Conservation (phyloP, 2,329 filamentous ascomycete genomes). For the Pyricularia grisea region DNA sequence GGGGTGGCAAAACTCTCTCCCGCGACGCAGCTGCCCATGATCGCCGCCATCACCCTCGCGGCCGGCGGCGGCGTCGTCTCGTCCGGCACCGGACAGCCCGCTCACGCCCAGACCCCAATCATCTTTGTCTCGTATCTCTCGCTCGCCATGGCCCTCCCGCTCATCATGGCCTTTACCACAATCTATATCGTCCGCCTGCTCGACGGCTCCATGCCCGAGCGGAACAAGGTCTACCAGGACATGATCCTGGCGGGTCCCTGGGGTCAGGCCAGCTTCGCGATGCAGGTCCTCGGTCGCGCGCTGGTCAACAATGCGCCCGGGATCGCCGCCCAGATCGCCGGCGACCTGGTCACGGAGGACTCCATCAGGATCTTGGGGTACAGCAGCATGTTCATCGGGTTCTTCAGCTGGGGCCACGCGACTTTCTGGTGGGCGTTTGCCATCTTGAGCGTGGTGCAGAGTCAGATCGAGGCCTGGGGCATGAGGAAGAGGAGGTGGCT, state of each 20-base stretch:
- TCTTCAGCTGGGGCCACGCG: conserved; percentile 27
- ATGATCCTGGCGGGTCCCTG: conserved; percentile 30
- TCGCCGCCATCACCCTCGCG: conserved; percentile 26
- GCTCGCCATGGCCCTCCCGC: conserved; percentile 20
- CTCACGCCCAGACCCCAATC: conserved; percentile 16
- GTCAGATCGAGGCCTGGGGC: conserved; percentile 10
- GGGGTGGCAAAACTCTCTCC: conserved; percentile 22
- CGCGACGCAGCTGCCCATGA: conserved; percentile 25
- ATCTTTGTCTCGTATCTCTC: conserved; percentile 28
- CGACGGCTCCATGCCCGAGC: conserved; percentile 17
- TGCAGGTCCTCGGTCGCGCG: conserved; percentile 24
- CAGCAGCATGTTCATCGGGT: conserved; percentile 23
- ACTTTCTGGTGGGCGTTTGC: conserved; percentile 32
- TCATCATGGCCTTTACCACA: conserved; percentile 23
- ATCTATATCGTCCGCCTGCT: conserved; percentile 7
- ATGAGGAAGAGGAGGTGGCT: conserved; percentile 3
- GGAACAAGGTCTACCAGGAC: conserved; percentile 19
- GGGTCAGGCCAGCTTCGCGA: conserved; percentile 26
- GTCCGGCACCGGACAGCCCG: background rate
- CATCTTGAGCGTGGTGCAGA: conserved; percentile 18
- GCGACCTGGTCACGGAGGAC: conserved; percentile 20
- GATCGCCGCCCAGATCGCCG: conserved; percentile 22
- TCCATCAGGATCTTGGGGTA: conserved; percentile 20
- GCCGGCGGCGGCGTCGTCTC: conserved; percentile 24
- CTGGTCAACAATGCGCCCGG: conserved; percentile 12